phyloP scores from a whole-genome alignment of 1,284 basidiomycete genomes.

The Paramarasmius palmivorus region DNA sequence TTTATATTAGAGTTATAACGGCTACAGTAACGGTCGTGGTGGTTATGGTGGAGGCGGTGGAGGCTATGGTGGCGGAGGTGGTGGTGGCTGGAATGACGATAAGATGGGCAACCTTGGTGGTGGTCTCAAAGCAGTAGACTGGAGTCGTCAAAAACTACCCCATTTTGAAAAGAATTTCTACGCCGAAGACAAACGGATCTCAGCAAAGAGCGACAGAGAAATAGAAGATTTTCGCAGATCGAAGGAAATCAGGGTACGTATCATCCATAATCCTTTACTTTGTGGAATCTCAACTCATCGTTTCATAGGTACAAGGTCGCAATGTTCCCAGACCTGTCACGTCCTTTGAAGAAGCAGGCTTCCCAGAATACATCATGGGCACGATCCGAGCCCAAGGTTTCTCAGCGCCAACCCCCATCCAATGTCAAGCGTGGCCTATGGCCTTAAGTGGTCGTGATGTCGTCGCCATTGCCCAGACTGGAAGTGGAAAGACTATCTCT shows the following conservation, averaged over 20 bases:
- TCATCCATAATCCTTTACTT: not conserved
- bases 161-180: conserved; percentile 98
- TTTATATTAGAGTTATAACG: conserved; percentile 32
- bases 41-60: conserved; percentile 34
- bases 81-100: conserved; percentile 66
- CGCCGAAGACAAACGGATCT: conserved; percentile 87
- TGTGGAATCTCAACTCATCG: not conserved
- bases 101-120: conserved; percentile 86
- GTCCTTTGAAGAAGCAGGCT: conserved; percentile 92
- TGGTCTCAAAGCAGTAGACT: conserved; percentile 84
- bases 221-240: conserved; percentile 82
- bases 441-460: conserved; percentile 92
- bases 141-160: conserved; percentile 72
- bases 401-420: conserved; percentile 87
- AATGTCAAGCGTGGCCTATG: conserved; percentile 99
- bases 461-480: conserved; percentile 96
- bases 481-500: conserved; percentile 96
- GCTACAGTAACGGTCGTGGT: not conserved
- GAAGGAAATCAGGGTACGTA: conserved; percentile 85
- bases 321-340: conserved; percentile 89
- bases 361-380: conserved; percentile 94
- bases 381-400: conserved; percentile 96
- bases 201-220: conserved; percentile 80
- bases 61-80: conserved; percentile 49
- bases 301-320: conserved; percentile 78